These are phyloP conservation scores for Neostapfia colusana DNA, from an alignment of 176 grass and related monocot genomes.

Conservation along the genomic window DNA sequence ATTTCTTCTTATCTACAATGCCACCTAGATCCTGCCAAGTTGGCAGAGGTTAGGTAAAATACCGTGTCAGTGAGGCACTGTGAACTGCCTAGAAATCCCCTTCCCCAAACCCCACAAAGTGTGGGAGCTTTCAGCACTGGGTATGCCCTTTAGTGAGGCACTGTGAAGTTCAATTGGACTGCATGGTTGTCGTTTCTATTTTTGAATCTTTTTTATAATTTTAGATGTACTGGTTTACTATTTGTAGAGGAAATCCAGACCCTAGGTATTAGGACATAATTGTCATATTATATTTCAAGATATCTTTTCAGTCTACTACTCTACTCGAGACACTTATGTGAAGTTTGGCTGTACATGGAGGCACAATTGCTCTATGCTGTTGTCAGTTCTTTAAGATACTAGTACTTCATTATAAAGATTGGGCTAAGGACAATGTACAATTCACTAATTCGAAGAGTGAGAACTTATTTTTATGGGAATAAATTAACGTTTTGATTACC, in stretches of 20 bases:
- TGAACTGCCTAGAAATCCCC: no score
- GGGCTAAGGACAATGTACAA: no score
- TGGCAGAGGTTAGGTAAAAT: not conserved
- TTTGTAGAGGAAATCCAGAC: not conserved
- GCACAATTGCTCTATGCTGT: not conserved
- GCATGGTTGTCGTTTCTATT: not conserved
- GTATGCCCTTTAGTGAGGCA: no score
- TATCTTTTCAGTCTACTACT: slow-evolving; percentile 12
- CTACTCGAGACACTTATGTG: not conserved
- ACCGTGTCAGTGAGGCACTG: not conserved
- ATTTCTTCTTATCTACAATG: not conserved
- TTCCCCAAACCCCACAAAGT: no score
- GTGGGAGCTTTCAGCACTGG: no score
- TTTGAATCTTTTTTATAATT: not conserved
- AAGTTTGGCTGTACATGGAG: not conserved
- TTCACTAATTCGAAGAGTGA: no score
- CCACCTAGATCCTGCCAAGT: not conserved
- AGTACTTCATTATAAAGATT: not conserved
- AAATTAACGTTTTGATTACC: no score
- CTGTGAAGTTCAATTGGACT: not conserved
- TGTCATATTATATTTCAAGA: slow-evolving; percentile 19
- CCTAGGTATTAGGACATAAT: slow-evolving; percentile 4
- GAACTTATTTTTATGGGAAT: no score
- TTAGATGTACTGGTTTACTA: not conserved
- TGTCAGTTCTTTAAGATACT: not conserved